These are phyloP conservation scores for Aspergillus proliferans DNA, from an alignment of 2,329 filamentous ascomycete species.

Conservation along the genomic window DNA sequence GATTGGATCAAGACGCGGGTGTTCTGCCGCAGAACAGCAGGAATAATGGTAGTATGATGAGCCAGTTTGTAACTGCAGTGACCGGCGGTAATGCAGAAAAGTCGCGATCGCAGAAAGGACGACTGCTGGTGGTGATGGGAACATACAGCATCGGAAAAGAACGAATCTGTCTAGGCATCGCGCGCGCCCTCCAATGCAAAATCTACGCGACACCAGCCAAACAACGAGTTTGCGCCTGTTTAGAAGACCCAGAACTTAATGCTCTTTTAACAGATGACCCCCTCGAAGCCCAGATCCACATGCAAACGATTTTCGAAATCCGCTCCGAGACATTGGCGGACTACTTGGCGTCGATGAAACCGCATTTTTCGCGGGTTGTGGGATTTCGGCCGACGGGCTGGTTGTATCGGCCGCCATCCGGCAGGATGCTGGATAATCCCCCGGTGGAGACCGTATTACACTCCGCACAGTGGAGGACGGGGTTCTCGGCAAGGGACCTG, in stretches of 20 bases:
- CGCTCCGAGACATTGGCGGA: slow-evolving; percentile 83
- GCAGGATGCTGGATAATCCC: slow-evolving; percentile 57
- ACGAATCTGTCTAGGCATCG: slow-evolving; percentile 87
- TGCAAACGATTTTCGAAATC: slow-evolving; percentile 94
- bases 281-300: slow-evolving; percentile 84
- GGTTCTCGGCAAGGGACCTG: slow-evolving; percentile 66
- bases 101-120: slow-evolving; percentile 41
- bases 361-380: slow-evolving; percentile 77
- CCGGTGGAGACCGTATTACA: slow-evolving; percentile 60
- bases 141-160: slow-evolving; percentile 99
- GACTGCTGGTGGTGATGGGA: slow-evolving; percentile 84
- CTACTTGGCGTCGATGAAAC: slow-evolving; percentile 73
- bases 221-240: slow-evolving; percentile 72
- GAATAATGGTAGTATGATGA: slow-evolving; percentile 53
- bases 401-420: slow-evolving; percentile 74
- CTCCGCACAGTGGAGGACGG: slow-evolving; percentile 66
- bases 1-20: slow-evolving; percentile 60
- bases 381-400: slow-evolving; percentile 91
- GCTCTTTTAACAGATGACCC: slow-evolving; percentile 73
- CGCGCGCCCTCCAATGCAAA: slow-evolving; percentile 74
- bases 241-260: slow-evolving; percentile 78
- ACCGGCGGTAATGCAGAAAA: slow-evolving; percentile 17
- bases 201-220: slow-evolving; percentile 84
- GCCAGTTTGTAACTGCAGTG: slow-evolving; percentile 53
- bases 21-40: slow-evolving; percentile 53